Evolutionary conservation across 1,284 basidiomycete genomes (phyloP), one percentile per base, ranked within the genome.

Genomic region (Moesziomyces sp.): DNA sequence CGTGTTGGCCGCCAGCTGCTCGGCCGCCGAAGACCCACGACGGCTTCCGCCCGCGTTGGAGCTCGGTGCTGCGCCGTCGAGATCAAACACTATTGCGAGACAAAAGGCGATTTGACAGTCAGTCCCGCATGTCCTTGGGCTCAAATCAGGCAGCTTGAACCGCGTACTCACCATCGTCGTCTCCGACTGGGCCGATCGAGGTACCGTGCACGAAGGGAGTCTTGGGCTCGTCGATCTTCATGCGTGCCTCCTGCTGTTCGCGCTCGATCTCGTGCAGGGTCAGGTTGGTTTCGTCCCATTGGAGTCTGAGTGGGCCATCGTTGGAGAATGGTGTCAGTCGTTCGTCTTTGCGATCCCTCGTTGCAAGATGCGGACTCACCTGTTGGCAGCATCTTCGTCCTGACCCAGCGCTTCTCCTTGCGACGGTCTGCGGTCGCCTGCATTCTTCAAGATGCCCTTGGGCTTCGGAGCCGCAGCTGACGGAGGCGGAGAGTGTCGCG

Each of bases 161-260:
- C 3, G 14, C 3, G 30, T 30, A 73, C 72, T 68, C 47, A 79
- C 72, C 30, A 44, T 77, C 69, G 11, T 81, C 80, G 30, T 79
- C 80, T 10, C 81, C 80, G 11, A 78, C 54, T 21, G 77, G 75
- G 6, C 70, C 75, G 9, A 77, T 58, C 44, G 60, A 60, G 6
- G 76, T 66, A 46, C 75, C 73, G 16, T 75, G 71, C n/a, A 84
- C 82, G 43, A 84, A 84, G 16, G 82, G 82, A 4, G 82, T 84
- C 64, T 84, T 84, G 52, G 82, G 82, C 65, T 84, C 82, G 50
- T 84, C 82, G 46, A 84, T 82, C 52, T 72, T 82, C 82, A 84
- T 84, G n/a, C 82, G 71, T 24, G 79, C 68, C 28, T 64, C 78
- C 52, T 76, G 69, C 45, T 75, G 71, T 40, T 82, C 80, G 16